A percentile compares a stretch with the other conserved stretches of the same genome.
These are phyloP conservation scores for Hippophae tibetana DNA, from an alignment of 306 rosid species.

Conservation along the genomic window DNA sequence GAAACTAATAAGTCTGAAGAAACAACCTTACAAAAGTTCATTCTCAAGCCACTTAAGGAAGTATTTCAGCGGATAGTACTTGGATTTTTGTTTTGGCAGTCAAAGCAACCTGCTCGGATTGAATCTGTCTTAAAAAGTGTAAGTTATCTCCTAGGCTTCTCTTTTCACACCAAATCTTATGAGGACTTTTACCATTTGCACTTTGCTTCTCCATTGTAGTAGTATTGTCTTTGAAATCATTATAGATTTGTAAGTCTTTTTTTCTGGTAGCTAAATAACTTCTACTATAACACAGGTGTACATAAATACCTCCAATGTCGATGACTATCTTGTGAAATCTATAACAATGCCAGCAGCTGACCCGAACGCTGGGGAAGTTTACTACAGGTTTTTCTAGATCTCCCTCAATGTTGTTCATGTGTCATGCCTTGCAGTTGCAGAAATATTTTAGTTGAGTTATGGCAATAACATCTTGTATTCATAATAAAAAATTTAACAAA, in stretches of 20 bases:
- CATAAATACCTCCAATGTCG: conserved; percentile 65
- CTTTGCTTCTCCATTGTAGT: background rate
- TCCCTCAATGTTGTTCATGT: background rate
- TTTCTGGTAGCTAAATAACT: background rate
- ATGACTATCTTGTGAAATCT: conserved; percentile 87
- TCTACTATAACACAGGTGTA: conserved; percentile 47
- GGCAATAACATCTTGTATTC: too few relatives aligned
- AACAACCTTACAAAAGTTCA: conserved; percentile 44
- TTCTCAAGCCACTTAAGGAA: conserved; percentile 71
- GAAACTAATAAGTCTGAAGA: conserved; percentile 44
- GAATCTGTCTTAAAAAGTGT: conserved; percentile 74
- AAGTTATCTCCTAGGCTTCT: conserved; percentile 25
- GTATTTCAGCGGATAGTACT: conserved; percentile 71
- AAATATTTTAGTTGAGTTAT: too few relatives aligned
- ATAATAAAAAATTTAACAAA: too few relatives aligned
- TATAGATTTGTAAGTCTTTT: background rate
- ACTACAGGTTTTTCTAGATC: conserved; percentile 51
- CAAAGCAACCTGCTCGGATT: conserved; percentile 79
- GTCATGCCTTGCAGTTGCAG: background rate
- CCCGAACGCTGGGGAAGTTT: conserved; percentile 89
- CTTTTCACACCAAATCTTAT: background rate
- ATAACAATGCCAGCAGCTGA: conserved; percentile 81
- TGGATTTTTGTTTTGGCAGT: conserved; percentile 88
- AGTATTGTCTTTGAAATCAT: background rate
- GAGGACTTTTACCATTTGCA: background rate